Percentiles rank a stretch among this genome's conserved stretches.
Evolutionary conservation across 768 basidiomycete genomes (phyloP).

Genomic region (Tricholoma matsutake): DNA sequence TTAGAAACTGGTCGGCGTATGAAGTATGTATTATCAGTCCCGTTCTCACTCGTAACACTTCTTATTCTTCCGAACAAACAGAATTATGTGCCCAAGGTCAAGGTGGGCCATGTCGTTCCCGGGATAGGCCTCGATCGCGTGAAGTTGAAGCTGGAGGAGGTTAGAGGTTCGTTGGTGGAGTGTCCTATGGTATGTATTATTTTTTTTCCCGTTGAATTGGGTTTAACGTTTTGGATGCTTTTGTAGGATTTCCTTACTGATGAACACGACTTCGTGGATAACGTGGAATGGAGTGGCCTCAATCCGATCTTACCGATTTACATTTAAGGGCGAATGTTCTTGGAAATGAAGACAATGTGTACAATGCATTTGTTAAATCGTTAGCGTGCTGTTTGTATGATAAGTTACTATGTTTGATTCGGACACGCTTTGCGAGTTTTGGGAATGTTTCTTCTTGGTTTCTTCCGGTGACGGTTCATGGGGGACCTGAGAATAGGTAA

Average conservation of each 20-base stretch:
- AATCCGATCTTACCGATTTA: constrained; percentile 82
- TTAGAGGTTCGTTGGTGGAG: constrained; percentile 73
- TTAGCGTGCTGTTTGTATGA: too few species aligned
- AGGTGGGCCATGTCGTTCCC: constrained; percentile 78
- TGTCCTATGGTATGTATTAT: constrained; percentile 68
- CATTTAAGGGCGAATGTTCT: too few species aligned
- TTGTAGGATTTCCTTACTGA: constrained; percentile 82
- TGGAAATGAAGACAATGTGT: too few species aligned
- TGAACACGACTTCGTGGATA: constrained; percentile 66
- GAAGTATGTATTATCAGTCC: constrained; percentile 44
- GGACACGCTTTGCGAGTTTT: too few species aligned
- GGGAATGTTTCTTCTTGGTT: too few species aligned
- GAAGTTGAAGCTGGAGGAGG: constrained; percentile 69
- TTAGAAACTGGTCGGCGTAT: constrained; percentile 76
- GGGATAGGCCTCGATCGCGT: constrained; percentile 63
- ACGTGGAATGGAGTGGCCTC: constrained; percentile 68
- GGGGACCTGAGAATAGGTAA: too few species aligned
- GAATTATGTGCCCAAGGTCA: constrained; percentile 72
- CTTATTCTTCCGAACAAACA: constrained; percentile 20
- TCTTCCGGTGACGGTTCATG: too few species aligned
- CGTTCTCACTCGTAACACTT: too few species aligned
- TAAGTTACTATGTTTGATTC: too few species aligned
- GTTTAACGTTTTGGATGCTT: not conserved
- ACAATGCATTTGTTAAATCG: too few species aligned
- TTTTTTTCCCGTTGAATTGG: too few species aligned